Conservation (phyloP, 1,284 basidiomycete species). For the Gastroboletus turbinatus region DNA sequence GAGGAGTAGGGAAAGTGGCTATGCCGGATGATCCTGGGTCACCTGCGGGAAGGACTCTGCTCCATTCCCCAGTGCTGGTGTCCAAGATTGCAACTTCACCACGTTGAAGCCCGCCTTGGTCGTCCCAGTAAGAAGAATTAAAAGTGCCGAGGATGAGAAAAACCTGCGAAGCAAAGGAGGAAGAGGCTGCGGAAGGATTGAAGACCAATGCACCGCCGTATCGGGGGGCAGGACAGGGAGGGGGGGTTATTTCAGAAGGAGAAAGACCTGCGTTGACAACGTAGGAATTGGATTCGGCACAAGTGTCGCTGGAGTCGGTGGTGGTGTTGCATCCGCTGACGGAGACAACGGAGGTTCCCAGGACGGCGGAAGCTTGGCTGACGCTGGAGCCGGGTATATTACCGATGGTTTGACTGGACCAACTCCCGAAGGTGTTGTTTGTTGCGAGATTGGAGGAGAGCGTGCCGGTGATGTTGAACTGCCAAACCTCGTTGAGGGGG, state of each 20-base stretch:
- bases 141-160: slow-evolving; percentile 69
- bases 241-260: slow-evolving; percentile 38
- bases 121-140: slow-evolving; percentile 63
- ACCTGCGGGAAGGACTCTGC: slow-evolving; percentile 68
- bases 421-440: slow-evolving; percentile 50
- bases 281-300: slow-evolving; percentile 56
- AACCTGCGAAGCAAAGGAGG: slow-evolving; percentile 59
- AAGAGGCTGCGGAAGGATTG: slow-evolving; percentile 57
- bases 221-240: slow-evolving; percentile 68
- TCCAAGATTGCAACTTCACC: slow-evolving; percentile 77
- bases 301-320: slow-evolving; percentile 43
- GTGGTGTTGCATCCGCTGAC: slow-evolving; percentile 60
- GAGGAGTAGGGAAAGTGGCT: slow-evolving; percentile 55
- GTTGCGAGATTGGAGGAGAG: slow-evolving; percentile 62
- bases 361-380: slow-evolving; percentile 55
- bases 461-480: slow-evolving; percentile 62
- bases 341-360: slow-evolving; percentile 51
- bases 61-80: slow-evolving; percentile 64
- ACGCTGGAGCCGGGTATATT: slow-evolving; percentile 40
- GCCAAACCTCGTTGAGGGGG: slow-evolving; percentile 66
- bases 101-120: slow-evolving; percentile 51
- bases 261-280: slow-evolving; percentile 47
- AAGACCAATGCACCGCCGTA: slow-evolving; percentile 57
- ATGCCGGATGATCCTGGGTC: slow-evolving; percentile 53
- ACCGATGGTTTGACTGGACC: slow-evolving; percentile 49